These are phyloP conservation scores for Picea glauca DNA, from an alignment of 75 land plant species.

Conservation along the genomic window DNA sequence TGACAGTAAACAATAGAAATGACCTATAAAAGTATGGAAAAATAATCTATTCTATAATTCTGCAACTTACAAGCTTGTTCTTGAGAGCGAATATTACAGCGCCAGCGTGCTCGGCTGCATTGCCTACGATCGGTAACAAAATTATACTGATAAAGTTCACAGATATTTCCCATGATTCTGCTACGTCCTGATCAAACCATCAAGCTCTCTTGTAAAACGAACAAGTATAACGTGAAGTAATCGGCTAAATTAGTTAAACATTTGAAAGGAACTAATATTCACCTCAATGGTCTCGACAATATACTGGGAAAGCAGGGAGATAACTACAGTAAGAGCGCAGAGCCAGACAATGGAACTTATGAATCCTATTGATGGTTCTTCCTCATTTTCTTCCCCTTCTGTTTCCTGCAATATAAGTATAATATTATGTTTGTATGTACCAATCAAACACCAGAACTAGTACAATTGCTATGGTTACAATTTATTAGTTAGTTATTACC, in stretches of 20 bases:
- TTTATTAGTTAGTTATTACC: neutral
- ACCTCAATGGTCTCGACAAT: slow-evolving; percentile 84
- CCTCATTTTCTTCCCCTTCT: slow-evolving; percentile 38
- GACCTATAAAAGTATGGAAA: no score
- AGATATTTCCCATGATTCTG: slow-evolving; percentile 39
- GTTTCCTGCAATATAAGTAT: slow-evolving; percentile 14
- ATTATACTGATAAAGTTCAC: slow-evolving; percentile 50
- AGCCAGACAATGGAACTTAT: slow-evolving; percentile 68
- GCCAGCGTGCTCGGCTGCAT: slow-evolving; percentile 64
- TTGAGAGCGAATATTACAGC: slow-evolving; percentile 54
- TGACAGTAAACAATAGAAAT: no score
- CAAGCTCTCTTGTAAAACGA: no score
- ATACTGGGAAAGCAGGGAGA: slow-evolving; percentile 77
- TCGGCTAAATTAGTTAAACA: no score
- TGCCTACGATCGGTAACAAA: slow-evolving; percentile 53
- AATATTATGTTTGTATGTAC: neutral
- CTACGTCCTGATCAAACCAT: slow-evolving; percentile 33
- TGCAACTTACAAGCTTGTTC: slow-evolving; percentile 55
- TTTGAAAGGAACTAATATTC: neutral
- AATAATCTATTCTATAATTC: slow-evolving; percentile 13
- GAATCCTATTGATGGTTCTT: slow-evolving; percentile 52
- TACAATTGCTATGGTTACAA: no score
- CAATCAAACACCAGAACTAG: neutral
- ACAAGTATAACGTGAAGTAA: no score
- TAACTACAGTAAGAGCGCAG: slow-evolving; percentile 60